Base-by-base conservation (phyloP, 805 yeast species). In the Wickerhamomyces chaumierensis region DNA sequence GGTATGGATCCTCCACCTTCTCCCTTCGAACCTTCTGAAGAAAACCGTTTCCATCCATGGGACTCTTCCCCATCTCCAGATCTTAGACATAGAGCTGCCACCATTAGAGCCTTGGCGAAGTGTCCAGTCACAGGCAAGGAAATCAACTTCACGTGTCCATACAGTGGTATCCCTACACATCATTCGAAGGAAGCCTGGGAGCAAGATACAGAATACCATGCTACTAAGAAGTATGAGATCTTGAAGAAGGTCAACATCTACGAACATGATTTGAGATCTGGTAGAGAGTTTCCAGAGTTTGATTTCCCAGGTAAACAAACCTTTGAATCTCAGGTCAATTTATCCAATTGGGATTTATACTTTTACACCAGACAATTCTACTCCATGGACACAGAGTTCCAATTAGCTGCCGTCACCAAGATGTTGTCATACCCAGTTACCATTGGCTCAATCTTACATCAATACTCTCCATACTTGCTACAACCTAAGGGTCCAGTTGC, bases 301-400 rank as follows among this genome's bases (percentile, higher is more conserved):
- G 92, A 86, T 51, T 87, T 92, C 63, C 97, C 98, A 6, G 77
- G 74, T 4, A 70, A 67, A 14, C 94, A 83, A 59, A 82, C 78
- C 38, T 68, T 66, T 37, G 96, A 88, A 55, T 78, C 78, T 44
- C 62, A 71, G 43, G 75, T 87, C 43, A 87, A 86, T 56, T 73
- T 86, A 56, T 67, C 78, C 36, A 78, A 73, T 57, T 92, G 98
- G 98, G 97, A 92, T 60, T 68, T 92, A 9, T 90, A 76, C 53
- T 81, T 92, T 56, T 92, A 90, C 60, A 90, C 97, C 0, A 73
- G 98, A 57, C 81, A 81, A 50, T 92, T 85, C 58, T 81, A 78
- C 51, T 90, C 96, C 5, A 90, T 92, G 97, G 95, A 92, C 60
- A 83, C 95, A 4, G 96, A 88, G 60, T 90, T 85, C 65, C 94